Percentiles rank a stretch among this genome's conserved stretches.
Evolutionary conservation across 768 basidiomycete species (phyloP).

Genomic region (Lepiota brunneoincarnata): DNA sequence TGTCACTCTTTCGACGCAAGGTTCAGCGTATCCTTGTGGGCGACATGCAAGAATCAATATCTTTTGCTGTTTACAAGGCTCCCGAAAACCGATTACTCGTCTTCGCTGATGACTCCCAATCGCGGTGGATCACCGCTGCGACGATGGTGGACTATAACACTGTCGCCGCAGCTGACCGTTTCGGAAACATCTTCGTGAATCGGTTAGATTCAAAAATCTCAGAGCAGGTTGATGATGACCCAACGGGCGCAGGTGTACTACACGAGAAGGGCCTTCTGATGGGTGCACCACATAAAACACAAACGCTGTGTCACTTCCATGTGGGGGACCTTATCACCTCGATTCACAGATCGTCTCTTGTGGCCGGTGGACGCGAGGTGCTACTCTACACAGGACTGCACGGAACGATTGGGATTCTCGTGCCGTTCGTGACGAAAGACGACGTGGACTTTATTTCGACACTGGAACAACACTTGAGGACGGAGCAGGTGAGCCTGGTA

Average conservation of each 20-base stretch:
- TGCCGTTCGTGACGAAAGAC: slow-evolving; percentile 93
- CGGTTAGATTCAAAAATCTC: slow-evolving; percentile 82
- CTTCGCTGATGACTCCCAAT: slow-evolving; percentile 92
- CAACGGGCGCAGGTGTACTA: slow-evolving; percentile 92
- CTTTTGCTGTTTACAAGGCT: slow-evolving; percentile 89
- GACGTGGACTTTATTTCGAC: slow-evolving; percentile 98
- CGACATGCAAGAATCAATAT: slow-evolving; percentile 96
- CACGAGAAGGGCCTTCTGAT: slow-evolving; percentile 93
- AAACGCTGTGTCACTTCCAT: slow-evolving; percentile 87
- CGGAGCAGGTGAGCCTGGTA: slow-evolving; percentile 84
- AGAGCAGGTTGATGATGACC: slow-evolving; percentile 95
- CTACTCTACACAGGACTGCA: slow-evolving; percentile 92
- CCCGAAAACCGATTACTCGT: slow-evolving; percentile 90
- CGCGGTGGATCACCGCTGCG: slow-evolving; percentile 86
- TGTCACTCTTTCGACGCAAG: slow-evolving; percentile 86
- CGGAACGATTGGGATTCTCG: slow-evolving; percentile 93
- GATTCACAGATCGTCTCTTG: slow-evolving; percentile 86
- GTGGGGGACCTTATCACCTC: slow-evolving; percentile 90
- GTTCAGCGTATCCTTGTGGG: slow-evolving; percentile 93
- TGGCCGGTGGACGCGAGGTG: slow-evolving; percentile 95
- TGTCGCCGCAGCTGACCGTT: slow-evolving; percentile 88
- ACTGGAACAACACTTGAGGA: slow-evolving; percentile 91
- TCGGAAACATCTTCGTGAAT: slow-evolving; percentile 95
- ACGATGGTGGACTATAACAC: slow-evolving; percentile 98
- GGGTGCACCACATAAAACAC: slow-evolving; percentile 94